These are phyloP conservation scores for Aspergillus sp. DNA, from an alignment of 2,329 filamentous ascomycete genomes.

Conservation along the genomic window DNA sequence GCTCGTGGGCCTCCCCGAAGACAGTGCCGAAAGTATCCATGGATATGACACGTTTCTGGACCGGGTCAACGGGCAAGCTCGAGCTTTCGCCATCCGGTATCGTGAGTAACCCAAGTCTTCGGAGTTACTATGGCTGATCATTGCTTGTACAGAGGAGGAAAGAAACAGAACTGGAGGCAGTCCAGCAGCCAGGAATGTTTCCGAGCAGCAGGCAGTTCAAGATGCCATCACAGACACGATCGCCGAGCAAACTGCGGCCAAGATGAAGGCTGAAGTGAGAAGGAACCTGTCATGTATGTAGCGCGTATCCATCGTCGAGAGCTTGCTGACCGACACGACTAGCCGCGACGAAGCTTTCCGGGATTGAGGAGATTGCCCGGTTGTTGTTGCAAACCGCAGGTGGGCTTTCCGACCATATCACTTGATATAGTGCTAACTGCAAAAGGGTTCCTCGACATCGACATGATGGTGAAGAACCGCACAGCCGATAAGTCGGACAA, in stretches of 20 bases:
- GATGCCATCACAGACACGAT: slow-evolving; percentile 3
- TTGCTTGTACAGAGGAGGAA: neutral
- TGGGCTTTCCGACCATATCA: neutral
- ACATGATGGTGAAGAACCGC: slow-evolving; percentile 45
- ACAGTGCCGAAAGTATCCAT: slow-evolving; percentile 34
- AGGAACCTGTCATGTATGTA: neutral
- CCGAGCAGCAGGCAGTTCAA: neutral
- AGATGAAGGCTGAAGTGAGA: neutral
- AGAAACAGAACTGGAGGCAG: neutral
- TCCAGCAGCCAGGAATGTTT: neutral
- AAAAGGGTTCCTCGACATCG: slow-evolving; percentile 43
- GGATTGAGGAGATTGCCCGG: slow-evolving; percentile 28
- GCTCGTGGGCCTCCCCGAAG: slow-evolving; percentile 27
- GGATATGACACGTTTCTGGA: slow-evolving; percentile 13
- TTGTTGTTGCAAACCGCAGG: slow-evolving; percentile 39
- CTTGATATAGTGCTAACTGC: neutral
- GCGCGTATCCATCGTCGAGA: neutral
- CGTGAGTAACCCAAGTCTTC: neutral
- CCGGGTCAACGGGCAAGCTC: slow-evolving; percentile 10
- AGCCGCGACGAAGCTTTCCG: slow-evolving; percentile 1
- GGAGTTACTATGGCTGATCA: neutral
- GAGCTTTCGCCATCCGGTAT: slow-evolving; percentile 6
- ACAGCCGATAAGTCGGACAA: slow-evolving; percentile 21
- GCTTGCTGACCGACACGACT: neutral
- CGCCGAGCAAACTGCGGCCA: slow-evolving; percentile 6